These are phyloP conservation scores for Kockiozyma suomiensis DNA, from an alignment of 805 yeast genomes.

Conservation along the genomic window DNA sequence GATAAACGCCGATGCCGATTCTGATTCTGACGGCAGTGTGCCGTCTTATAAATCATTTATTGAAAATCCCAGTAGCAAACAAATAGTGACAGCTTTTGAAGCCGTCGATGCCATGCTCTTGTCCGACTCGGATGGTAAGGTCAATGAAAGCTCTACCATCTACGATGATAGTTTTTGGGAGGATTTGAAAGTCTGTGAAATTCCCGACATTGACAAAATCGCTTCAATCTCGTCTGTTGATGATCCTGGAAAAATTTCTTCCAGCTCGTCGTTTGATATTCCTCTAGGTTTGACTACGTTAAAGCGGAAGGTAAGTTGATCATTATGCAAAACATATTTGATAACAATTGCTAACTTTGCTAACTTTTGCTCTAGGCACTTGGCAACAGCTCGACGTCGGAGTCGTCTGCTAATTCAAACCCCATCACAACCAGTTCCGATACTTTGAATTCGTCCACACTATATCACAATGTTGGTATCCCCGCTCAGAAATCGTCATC, in stretches of 20 bases:
- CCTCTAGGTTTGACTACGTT: conserved; percentile 92
- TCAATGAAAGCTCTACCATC: neutral
- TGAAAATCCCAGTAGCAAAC: neutral
- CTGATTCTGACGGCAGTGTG: neutral
- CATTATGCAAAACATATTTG: too few species aligned
- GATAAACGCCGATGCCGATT: conserved; percentile 3
- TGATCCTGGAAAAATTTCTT: too few species aligned
- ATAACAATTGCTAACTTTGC: too few species aligned
- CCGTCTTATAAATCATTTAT: neutral
- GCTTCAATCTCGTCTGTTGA: too few species aligned
- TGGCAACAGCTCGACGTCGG: conserved; percentile 12
- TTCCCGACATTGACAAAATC: neutral
- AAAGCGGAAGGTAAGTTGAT: conserved; percentile 36
- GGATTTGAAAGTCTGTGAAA: conserved; percentile 3
- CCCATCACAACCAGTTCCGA: too few species aligned
- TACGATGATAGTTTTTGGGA: conserved; percentile 27
- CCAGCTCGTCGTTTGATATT: conserved; percentile 64
- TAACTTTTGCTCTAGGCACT: neutral
- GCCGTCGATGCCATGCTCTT: conserved; percentile 9
- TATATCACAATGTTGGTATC: neutral
- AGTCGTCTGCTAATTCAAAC: neutral
- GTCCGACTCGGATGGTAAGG: too few species aligned
- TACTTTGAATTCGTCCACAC: neutral
- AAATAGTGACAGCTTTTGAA: conserved; percentile 12
- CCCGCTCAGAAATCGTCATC: neutral